Evolutionary conservation across 495 filamentous ascomycete species (phyloP).

Genomic region (Penicillium fimorum): DNA sequence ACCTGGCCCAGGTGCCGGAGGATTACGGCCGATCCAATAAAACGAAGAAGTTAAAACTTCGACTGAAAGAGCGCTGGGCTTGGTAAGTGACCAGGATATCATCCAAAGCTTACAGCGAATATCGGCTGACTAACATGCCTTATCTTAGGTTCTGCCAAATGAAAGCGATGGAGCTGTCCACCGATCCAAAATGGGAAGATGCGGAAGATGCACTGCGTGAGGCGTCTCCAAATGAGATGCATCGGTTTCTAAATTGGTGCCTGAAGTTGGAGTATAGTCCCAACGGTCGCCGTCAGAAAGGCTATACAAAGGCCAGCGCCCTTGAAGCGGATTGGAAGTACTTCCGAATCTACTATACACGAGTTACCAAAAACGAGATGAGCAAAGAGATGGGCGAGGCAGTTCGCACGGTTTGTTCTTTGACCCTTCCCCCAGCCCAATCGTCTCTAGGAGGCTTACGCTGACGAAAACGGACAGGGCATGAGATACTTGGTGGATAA

Average conservation of each 20-base stretch:
- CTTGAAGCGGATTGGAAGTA: conserved; percentile 21
- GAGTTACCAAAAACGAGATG: conserved; percentile 12
- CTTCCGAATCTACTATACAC: conserved; percentile 15
- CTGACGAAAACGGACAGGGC: background rate
- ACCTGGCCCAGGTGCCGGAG: conserved; percentile 12
- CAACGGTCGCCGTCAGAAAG: conserved; percentile 15
- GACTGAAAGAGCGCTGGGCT: conserved; percentile 17
- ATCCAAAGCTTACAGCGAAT: conserved; percentile 3
- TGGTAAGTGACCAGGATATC: conserved; percentile 12
- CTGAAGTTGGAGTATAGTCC: conserved; percentile 18
- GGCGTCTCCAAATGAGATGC: conserved; percentile 13
- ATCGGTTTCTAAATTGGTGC: conserved; percentile 23
- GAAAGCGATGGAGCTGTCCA: conserved; percentile 6
- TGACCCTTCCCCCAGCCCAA: background rate
- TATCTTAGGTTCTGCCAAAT: conserved; percentile 17
- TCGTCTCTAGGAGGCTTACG: background rate
- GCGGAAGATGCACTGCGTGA: conserved; percentile 6
- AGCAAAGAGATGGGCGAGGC: conserved; percentile 12
- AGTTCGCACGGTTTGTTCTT: conserved; percentile 11
- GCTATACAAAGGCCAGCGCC: conserved; percentile 16
- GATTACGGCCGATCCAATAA: conserved; percentile 17
- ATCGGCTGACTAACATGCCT: conserved; percentile 8
- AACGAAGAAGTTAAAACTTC: conserved; percentile 17
- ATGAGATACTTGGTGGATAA: background rate
- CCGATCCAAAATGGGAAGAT: conserved; percentile 8